Evolutionary conservation across 164 flowering plant genomes (phyloP), one percentile per base, ranked within the genome.

Genomic region (Vitis labrusca): DNA sequence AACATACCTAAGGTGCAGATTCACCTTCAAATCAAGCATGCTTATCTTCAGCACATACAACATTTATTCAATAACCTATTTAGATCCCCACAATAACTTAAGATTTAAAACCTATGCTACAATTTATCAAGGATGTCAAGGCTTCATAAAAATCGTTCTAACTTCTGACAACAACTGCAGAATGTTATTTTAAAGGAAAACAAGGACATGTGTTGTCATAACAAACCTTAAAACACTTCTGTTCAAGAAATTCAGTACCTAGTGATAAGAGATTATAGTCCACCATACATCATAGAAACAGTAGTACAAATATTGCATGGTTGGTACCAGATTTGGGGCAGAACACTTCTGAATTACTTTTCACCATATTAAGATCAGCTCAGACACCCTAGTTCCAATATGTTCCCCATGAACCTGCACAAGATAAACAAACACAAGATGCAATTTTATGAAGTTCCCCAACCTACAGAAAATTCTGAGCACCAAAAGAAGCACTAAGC

Each of bases 351-450:
- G 68, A 79, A 61, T 75, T 68, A 67, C 58, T 70, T 62, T 37
- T 51, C 71, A 81, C 72, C 84, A 76, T 37, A 69, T 48, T 66
- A 72, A 65, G 49, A 67, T 66, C 74, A 59, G 71, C 76, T 60
- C 64, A 65, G 23, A 68, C 48, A 69, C 71, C 61, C 62, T 61
- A 59, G 50, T 59, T 77, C 82, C 76, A 63, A 17, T 11, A 14
- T 23, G 65, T 73, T 75, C 72, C 70, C 58, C 61, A 68, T 37
- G 11, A 19, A 77, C 93, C 93, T 88, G 90, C 90, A 88, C 81
- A 74, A 73, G 76, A 78, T 61, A 60, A 73, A 75, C 68, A 76
- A 76, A 76, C 50, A 82, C 54, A 79, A 65, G 63, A 55, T 16
- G 71, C 71, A 71, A 7, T 59, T 74, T 76, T 69, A 77, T 56